Conservation (phyloP, 2,329 filamentous ascomycete species). For the Didymella keratinophila region DNA sequence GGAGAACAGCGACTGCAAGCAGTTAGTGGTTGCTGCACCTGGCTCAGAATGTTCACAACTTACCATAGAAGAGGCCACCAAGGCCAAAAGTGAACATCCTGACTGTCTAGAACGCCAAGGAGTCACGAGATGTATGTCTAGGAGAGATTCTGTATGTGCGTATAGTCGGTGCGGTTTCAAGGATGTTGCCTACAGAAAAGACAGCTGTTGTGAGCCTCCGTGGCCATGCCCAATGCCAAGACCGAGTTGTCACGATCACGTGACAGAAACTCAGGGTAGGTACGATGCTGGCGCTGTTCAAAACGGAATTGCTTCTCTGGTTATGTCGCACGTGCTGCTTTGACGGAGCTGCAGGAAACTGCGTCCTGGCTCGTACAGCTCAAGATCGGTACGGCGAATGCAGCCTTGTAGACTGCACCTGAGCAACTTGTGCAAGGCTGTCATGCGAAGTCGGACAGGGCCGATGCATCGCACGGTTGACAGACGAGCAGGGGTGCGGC, state of each 20-base stretch:
- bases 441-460: conserved; percentile 5
- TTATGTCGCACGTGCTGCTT: background rate
- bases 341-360: background rate
- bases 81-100: conserved; percentile 74
- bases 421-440: conserved; percentile 12
- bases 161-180: conserved; percentile 4
- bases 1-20: conserved; percentile 74
- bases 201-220: conserved; percentile 27
- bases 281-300: background rate
- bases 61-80: conserved; percentile 77
- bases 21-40: conserved; percentile 26
- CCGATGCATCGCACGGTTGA: conserved; percentile 17
- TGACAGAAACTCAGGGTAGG: background rate
- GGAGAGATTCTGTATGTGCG: background rate
- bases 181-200: conserved; percentile 31
- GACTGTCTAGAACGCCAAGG: background rate
- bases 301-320: background rate
- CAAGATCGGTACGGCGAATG: background rate
- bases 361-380: background rate
- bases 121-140: too few species aligned
- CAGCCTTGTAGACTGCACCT: conserved; percentile 1
- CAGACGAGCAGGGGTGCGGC: conserved; percentile 12
- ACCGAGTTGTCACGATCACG: conserved; percentile 11
- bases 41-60: conserved; percentile 24
- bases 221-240: conserved; percentile 9